A percentile compares a stretch with the other conserved stretches of the same genome.
phyloP scores from a whole-genome alignment of 495 filamentous ascomycete species.

The Neurospora cerealis region DNA sequence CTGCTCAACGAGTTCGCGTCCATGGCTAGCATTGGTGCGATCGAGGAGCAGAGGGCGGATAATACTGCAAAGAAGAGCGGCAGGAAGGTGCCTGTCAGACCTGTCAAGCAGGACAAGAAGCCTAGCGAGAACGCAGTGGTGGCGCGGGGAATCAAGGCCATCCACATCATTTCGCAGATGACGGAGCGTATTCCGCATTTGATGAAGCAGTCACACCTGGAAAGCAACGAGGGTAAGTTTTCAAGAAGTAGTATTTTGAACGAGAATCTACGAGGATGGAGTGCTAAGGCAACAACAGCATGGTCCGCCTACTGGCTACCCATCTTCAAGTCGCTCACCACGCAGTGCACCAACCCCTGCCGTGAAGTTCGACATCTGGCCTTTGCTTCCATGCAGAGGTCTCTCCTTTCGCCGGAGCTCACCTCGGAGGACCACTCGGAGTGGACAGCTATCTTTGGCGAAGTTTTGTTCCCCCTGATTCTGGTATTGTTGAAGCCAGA shows the following conservation, averaged over 20 bases:
- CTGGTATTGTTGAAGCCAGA: constrained; percentile 85
- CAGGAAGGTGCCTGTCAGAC: constrained; percentile 29
- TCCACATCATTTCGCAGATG: constrained; percentile 69
- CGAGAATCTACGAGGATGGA: background rate
- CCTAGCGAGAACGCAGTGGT: constrained; percentile 62
- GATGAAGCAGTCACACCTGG: constrained; percentile 88
- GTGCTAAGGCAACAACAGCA: constrained; percentile 42
- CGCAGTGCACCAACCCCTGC: constrained; percentile 90
- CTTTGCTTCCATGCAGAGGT: constrained; percentile 75
- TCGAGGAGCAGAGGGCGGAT: constrained; percentile 72
- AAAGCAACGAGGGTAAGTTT: constrained; percentile 64
- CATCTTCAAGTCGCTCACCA: constrained; percentile 77
- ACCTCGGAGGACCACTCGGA: constrained; percentile 70
- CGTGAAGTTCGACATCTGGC: constrained; percentile 86
- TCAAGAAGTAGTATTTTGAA: background rate
- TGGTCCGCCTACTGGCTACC: constrained; percentile 98
- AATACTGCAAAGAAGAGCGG: constrained; percentile 32
- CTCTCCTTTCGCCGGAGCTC: constrained; percentile 70
- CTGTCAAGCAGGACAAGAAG: constrained; percentile 35
- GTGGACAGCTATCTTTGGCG: constrained; percentile 90
- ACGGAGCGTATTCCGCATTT: constrained; percentile 71
- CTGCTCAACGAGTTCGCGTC: constrained; percentile 86
- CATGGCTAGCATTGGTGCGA: constrained; percentile 70
- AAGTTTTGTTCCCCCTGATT: constrained; percentile 93
- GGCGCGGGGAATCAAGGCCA: constrained; percentile 65